These are phyloP conservation scores for Vachellia collinsii DNA, from an alignment of 306 rosid species.

Conservation along the genomic window DNA sequence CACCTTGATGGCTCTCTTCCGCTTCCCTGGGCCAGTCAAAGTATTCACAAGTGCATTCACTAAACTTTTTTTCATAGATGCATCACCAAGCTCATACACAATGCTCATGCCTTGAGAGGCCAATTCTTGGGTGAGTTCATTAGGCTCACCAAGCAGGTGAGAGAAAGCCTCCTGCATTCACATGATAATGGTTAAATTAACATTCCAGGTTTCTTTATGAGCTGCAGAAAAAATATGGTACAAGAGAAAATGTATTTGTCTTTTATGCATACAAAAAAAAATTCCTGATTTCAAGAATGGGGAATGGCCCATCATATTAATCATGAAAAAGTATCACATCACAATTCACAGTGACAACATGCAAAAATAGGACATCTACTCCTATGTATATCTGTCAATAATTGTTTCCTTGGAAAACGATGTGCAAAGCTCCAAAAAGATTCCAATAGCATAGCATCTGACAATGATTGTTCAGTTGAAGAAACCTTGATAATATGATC, in stretches of 20 bases:
- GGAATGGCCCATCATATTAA: neutral
- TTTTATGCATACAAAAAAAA: neutral
- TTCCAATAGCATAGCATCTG: neutral
- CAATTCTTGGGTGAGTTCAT: conserved; percentile 94
- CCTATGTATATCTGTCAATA: neutral
- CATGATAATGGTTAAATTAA: conserved; percentile 35
- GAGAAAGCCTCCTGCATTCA: conserved; percentile 94
- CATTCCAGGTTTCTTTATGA: conserved; percentile 19
- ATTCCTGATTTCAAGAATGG: neutral
- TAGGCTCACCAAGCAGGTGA: conserved; percentile 88
- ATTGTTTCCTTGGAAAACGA: neutral
- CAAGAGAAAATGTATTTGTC: conserved; percentile 11
- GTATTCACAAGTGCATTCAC: conserved; percentile 88
- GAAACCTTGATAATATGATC: neutral
- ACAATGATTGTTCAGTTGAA: neutral
- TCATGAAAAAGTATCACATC: neutral
- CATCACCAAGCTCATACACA: conserved; percentile 95
- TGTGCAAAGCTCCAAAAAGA: neutral
- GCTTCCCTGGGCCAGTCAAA: conserved; percentile 87
- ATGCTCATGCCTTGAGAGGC: conserved; percentile 99
- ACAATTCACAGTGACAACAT: neutral
- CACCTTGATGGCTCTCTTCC: conserved; percentile 94
- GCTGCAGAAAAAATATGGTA: conserved; percentile 22
- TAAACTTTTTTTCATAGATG: conserved; percentile 79
- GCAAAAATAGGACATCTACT: neutral